Evolutionary conservation across 176 grass and related monocot species (phyloP), one percentile per base, ranked within the genome.

Genomic region (Musa schizocarpa): DNA sequence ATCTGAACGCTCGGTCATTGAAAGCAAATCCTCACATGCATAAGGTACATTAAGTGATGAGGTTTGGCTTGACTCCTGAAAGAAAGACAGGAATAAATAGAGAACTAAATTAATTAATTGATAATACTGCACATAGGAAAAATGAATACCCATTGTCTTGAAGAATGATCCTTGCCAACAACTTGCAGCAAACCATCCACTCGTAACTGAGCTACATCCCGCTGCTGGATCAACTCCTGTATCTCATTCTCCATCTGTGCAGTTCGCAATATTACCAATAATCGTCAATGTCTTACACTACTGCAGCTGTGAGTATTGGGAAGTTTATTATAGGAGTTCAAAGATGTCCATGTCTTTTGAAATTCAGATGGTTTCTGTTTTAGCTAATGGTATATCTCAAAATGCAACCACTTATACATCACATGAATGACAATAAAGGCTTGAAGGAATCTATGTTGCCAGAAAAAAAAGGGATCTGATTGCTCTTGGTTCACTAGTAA

Each of bases 241-340:
- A 98, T 98, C 86, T 98, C 86, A 74, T 84, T 98, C 75, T 94
- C 95, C 95, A 98, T 93, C 95, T 98, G 74, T 21, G 82, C 34
- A 43, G 34, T 43, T 43, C 4, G 3, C 34, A 43, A 43, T 43
- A 43, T 43, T 43, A 43, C 4, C 0, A 43, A 43, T 0, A 43
- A 43, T 6, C 6, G 34, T 43, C 34, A 43, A 43, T 43, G 34
- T 43, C 34, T 74, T 71, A 14, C 21, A 76, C 51, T 8, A 13
- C 8, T 69, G 34, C 14, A 19, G 67, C 14, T 5, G 7, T 52
- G 26, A 27, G n/a, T 19, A 70, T 13, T 50, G 26, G 50, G 20
- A 43, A 43, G 34, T 43, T 43, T 43, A 43, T 43, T 43, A 43
- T 43, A 43, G 34, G 34, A 43, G 34, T 43, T 43, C 34, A 6